Base-by-base conservation (phyloP, 208 protist genomes). In the Acanthamoeba quina region DNA sequence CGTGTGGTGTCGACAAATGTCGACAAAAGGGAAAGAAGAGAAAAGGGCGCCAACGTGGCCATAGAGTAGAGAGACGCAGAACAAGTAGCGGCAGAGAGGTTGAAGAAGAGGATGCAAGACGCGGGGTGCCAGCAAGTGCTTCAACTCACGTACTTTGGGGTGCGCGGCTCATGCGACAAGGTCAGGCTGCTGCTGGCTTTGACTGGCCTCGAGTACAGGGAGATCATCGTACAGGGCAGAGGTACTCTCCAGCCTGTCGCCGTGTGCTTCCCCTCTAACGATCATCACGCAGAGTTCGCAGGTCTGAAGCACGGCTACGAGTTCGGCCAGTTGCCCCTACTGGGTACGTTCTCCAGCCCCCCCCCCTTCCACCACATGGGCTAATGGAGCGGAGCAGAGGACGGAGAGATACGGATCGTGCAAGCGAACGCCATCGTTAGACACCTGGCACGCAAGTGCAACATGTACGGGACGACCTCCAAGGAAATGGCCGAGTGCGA, bases 111-210 rank as follows among this genome's bases (percentile, higher is more conserved):
- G 68, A 41, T 60, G 54, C 13, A 60, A 76, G 68, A 29, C 19
- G 34, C 13, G 68, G 21, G 34, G 3, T 41, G 37, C 37, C 13
- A 76, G 7, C 13, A 76, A 21, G 41, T 58, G 47, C 74, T 83
- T 11, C 34, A 31, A 31, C 47, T 89, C 9, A 89, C 82, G n/a
- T 89, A 89, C 82, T 89, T 89, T 41, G 82, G 82, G 13, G 82
- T 66, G 7, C 47, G 82, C 1, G 82, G 82, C 26, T 58, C 44
- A 2, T 83, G 74, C 37, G 74, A 83, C 74, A 83, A 83, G 74
- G 41, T 83, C 11, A 3, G 74, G 4, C 7, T 83, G 74, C 41
- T 83, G 37, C 13, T 83, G 74, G 74, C 74, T 17, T 5, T 89
- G n/a, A 9, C 82, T 1, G 82, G 82, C 29, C 19, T 89, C 13